phyloP scores from a whole-genome alignment of 2,329 filamentous ascomycete genomes.

The Phaeosphaeriaceae sp. region DNA sequence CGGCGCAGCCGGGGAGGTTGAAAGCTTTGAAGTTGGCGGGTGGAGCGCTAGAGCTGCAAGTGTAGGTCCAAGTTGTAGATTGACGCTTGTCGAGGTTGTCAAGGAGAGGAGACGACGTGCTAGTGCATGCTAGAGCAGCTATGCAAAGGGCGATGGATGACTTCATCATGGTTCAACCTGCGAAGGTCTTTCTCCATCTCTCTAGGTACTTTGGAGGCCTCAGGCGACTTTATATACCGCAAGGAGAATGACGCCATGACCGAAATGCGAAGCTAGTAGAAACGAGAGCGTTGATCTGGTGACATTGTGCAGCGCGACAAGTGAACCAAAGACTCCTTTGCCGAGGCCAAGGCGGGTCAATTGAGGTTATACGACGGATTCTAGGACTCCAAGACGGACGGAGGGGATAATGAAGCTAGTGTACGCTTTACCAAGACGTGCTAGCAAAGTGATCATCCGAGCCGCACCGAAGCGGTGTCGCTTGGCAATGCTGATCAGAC shows the following conservation, averaged over 20 bases:
- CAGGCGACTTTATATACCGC: neutral
- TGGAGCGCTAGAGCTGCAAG: neutral
- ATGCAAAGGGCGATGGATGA: neutral
- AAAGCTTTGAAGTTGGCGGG: conserved; percentile 10
- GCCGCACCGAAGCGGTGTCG: neutral
- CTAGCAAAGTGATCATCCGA: neutral
- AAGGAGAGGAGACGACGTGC: neutral
- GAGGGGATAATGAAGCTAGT: neutral
- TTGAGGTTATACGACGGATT: neutral
- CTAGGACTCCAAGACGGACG: neutral
- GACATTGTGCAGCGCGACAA: neutral
- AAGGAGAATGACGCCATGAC: neutral
- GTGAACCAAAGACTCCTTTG: neutral
- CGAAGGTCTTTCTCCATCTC: too few species aligned
- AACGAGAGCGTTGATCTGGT: neutral
- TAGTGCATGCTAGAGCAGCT: neutral
- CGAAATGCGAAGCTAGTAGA: neutral
- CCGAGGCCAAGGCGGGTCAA: neutral
- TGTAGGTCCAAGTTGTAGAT: neutral
- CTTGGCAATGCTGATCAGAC: conserved; percentile 1
- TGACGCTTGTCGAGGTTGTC: neutral
- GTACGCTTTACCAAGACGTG: neutral
- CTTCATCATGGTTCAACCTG: neutral
- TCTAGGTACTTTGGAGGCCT: neutral
- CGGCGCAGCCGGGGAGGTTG: conserved; percentile 7